Base-by-base conservation (phyloP, 2,329 filamentous ascomycete genomes). In the Aureobasidium sp. region DNA sequence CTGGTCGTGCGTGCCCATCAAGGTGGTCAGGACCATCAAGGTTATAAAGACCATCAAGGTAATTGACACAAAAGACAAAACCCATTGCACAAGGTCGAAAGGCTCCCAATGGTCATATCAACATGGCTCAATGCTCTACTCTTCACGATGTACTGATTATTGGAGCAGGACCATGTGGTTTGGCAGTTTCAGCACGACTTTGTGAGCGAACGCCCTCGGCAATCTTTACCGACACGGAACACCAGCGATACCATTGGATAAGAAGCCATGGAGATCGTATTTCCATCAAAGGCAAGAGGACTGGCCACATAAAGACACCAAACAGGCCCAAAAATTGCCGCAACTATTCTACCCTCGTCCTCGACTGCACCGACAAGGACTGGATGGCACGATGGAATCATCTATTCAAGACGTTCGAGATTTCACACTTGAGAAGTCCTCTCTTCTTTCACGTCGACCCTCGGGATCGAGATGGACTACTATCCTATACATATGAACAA, bases 371-470 rank as follows among this genome's bases (percentile, higher is more conserved):
- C 0, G 82, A 81, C 0, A 74, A 81, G 52, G 69, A 76, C 48
- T 93, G 88, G 88, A 84, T 93, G 78, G 74, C 80, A 11, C 79
- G 84, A 44, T 93, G 89, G 89, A 83, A 88, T 48, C 76, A 79
- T 15, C 79, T 88, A 3, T 93, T 93, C 73, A 77, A 79, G 35
- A 82, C 81, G 2, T 83, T 90, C 48, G 81, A 85, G 53, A 93
- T 93, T 50, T 79, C 81, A 1, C 84, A 91, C 67, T 76, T 94
- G 42, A 81, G 89, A 17, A 91, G 88, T 66, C 89, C 88, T 0
- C 89, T 93, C 86, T 88, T 92, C 68, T 93, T 91, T 76, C 89
- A 94, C 69, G 79, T 90, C 15, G 89, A 93, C 68, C 89, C 89
- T 0, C 78, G 82, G 0, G 89, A 93, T 71, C 79, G 88, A 1